Base-by-base conservation (phyloP, 1,284 basidiomycete genomes). In the Calocybe gambosa region DNA sequence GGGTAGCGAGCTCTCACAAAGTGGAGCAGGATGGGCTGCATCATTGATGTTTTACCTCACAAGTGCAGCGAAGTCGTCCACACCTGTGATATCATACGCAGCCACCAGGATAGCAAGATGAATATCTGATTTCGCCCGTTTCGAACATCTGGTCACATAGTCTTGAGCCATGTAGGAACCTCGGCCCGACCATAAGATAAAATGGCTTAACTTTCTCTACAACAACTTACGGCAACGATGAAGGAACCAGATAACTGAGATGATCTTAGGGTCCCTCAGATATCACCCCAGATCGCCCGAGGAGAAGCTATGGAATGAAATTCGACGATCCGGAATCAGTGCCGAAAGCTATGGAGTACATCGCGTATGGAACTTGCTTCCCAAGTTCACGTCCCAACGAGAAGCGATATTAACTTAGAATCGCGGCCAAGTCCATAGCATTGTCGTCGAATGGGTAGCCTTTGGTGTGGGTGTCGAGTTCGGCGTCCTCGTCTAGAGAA, bases 141-240 rank as follows among this genome's bases (percentile, higher is more conserved):
- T 34, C n/a, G 31, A 16, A n/a, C 13, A 34, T 3, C 31, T 34
- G n/a, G 15, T 7, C 31, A 34, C 31, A 34, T 31, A 12, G 25
- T 41, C 39, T 16, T 10, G 13, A 41, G 28, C 28, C 39, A 34
- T 36, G 45, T 37, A 42, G 50, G 46, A 46, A 43, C 42, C 34
- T 49, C 50, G 50, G 50, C 39, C 50, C 50, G 47, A 48, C 38
- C 26, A 16, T 34, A 37, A 36, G 43, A 51, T 36, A 49, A 47
- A 39, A 47, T 37, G 47, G 28, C 28, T 34, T 45, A 41, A 40
- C 40, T 40, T 46, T 29, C 35, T 42, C 38, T 40, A 49, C 43
- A 43, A 34, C 43, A 18, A 40, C 34, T 31, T 41, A 45, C 46
- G 47, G 39, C 34, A 45, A 45, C 26, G 26, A 38, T 39, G 34